These are phyloP conservation scores for Halenospora varia DNA, from an alignment of 495 filamentous ascomycete species.

Conservation along the genomic window DNA sequence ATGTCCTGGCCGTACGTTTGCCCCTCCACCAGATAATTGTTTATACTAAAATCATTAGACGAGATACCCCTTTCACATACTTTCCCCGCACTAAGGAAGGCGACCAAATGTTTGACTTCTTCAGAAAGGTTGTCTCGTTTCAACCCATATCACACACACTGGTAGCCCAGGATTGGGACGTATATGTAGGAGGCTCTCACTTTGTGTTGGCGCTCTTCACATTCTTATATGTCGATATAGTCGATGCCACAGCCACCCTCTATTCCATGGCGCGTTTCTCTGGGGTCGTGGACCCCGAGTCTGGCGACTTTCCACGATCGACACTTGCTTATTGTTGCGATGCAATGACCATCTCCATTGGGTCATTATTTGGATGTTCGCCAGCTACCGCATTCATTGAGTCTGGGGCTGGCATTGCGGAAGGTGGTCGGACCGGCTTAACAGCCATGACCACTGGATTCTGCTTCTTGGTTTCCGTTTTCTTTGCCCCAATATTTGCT, in stretches of 20 bases:
- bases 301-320: slow-evolving; percentile 66
- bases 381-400: slow-evolving; percentile 82
- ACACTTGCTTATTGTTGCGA: slow-evolving; percentile 65
- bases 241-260: slow-evolving; percentile 58
- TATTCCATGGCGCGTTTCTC: slow-evolving; percentile 83
- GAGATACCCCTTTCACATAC: slow-evolving; percentile 68
- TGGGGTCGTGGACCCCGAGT: slow-evolving; percentile 50
- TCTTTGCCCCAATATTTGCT: slow-evolving; percentile 81
- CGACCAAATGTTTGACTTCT: slow-evolving; percentile 65
- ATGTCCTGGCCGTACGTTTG: slow-evolving; percentile 69
- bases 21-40: slow-evolving; percentile 1
- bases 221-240: slow-evolving; percentile 83
- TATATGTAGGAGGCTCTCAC: slow-evolving; percentile 50
- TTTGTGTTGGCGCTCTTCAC: slow-evolving; percentile 77
- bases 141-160: slow-evolving; percentile 69
- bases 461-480: slow-evolving; percentile 74
- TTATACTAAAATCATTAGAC: slow-evolving; percentile 27
- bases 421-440: slow-evolving; percentile 74
- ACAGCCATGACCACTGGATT: slow-evolving; percentile 69
- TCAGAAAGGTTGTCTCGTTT: slow-evolving; percentile 73
- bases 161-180: slow-evolving; percentile 62
- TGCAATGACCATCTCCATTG: slow-evolving; percentile 66
- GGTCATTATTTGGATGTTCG: slow-evolving; percentile 67
- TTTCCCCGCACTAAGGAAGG: slow-evolving; percentile 69
- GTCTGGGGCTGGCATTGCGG: slow-evolving; percentile 76